These are phyloP conservation scores for Xylaria sp. DNA, from an alignment of 2,329 filamentous ascomycete species.

Conservation along the genomic window DNA sequence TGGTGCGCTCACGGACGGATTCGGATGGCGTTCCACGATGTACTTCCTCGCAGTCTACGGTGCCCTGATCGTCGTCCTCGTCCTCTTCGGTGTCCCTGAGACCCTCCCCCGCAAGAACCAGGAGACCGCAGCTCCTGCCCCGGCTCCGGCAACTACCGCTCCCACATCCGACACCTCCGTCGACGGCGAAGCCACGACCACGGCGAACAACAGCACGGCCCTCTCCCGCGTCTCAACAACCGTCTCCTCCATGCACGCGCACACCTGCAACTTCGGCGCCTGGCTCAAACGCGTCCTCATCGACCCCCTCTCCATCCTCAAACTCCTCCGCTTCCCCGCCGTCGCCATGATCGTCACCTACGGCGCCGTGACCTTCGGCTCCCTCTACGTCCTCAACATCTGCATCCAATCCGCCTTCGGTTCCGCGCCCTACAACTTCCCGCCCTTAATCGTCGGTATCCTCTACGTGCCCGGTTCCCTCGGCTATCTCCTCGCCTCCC, in stretches of 20 bases:
- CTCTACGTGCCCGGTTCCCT: constrained; percentile 71
- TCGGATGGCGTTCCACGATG: constrained; percentile 71
- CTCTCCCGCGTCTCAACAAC: constrained; percentile 51
- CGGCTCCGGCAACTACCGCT: too few relatives aligned
- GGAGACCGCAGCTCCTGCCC: neutral
- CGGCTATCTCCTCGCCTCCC: constrained; percentile 64
- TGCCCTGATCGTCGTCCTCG: constrained; percentile 47
- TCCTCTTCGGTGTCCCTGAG: constrained; percentile 60
- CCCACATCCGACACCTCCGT: neutral
- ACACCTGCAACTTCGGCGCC: constrained; percentile 48
- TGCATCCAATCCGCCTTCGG: constrained; percentile 67
- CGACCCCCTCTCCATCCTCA: constrained; percentile 66
- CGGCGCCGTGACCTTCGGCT: constrained; percentile 68
- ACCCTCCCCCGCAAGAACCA: constrained; percentile 45
- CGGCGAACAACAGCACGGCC: neutral
- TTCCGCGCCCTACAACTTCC: constrained; percentile 60
- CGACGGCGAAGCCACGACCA: neutral
- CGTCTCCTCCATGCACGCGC: constrained; percentile 53
- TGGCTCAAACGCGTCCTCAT: constrained; percentile 58
- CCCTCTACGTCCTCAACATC: constrained; percentile 73
- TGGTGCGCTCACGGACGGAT: constrained; percentile 61
- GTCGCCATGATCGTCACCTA: constrained; percentile 70
- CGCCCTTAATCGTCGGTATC: constrained; percentile 63
- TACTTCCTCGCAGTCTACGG: constrained; percentile 74
- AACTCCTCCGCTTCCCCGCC: constrained; percentile 68